phyloP scores from a whole-genome alignment of 1,284 basidiomycete species.

The Cryptococcus amylolentus region DNA sequence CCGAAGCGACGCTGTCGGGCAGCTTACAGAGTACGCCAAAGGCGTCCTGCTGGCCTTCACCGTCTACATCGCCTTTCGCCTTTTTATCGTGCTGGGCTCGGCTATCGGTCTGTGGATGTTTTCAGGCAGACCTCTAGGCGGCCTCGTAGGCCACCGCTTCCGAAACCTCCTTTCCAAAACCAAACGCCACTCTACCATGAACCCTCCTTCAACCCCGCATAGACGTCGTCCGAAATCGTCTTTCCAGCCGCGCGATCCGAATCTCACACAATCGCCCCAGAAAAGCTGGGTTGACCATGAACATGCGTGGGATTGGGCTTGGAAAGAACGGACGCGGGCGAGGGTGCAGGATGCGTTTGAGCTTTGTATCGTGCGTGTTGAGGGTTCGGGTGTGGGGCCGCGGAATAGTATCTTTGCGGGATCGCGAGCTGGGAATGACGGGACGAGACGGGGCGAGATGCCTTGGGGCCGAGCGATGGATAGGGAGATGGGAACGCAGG shows the following conservation, averaged over 20 bases:
- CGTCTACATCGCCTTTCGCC: slow-evolving; percentile 68
- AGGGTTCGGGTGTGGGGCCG: slow-evolving; percentile 3
- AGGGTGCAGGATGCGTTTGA: slow-evolving; percentile 74
- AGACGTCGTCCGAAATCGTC: slow-evolving; percentile 13
- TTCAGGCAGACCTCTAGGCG: slow-evolving; percentile 19
- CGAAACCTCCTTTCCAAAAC: neutral
- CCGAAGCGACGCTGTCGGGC: slow-evolving; percentile 55
- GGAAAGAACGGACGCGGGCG: slow-evolving; percentile 66
- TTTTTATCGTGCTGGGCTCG: slow-evolving; percentile 60
- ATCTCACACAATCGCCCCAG: slow-evolving; percentile 25
- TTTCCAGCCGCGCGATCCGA: slow-evolving; percentile 28
- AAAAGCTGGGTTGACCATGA: slow-evolving; percentile 48
- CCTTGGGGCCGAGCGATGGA: slow-evolving; percentile 3
- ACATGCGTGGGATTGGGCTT: slow-evolving; percentile 60
- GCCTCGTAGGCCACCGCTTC: slow-evolving; percentile 51
- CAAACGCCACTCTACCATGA: neutral
- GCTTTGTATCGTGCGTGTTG: slow-evolving; percentile 58
- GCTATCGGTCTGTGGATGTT: slow-evolving; percentile 66
- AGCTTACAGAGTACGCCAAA: slow-evolving; percentile 66
- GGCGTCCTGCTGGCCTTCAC: slow-evolving; percentile 71
- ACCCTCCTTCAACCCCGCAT: slow-evolving; percentile 10
- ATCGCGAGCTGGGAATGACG: slow-evolving; percentile 14
- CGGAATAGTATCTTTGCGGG: neutral
- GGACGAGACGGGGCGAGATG: slow-evolving; percentile 3
- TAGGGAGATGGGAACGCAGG: neutral